Evolutionary conservation across 306 rosid genomes (phyloP).

Genomic region (Trifolium fragiferum): DNA sequence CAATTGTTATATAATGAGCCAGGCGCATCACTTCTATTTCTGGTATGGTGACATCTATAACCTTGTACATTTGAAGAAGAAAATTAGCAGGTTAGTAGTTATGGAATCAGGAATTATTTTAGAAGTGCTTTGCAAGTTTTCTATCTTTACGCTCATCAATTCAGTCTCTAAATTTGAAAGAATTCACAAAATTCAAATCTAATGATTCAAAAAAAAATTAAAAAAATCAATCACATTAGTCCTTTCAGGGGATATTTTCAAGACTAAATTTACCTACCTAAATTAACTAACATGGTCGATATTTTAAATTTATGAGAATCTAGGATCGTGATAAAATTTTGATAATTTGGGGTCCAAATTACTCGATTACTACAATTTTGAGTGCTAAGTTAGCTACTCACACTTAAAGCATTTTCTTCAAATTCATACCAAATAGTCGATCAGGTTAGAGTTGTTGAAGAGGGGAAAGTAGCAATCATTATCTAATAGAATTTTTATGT

Average conservation of each 20-base stretch:
- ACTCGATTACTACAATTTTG: background rate
- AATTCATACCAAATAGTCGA: background rate
- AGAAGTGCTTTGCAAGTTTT: conserved; percentile 10
- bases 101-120: background rate
- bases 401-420: background rate
- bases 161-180: background rate
- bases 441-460: background rate
- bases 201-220: background rate
- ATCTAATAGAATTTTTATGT: conserved; percentile 6
- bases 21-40: conserved; percentile 95
- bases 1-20: conserved; percentile 88
- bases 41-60: conserved; percentile 85
- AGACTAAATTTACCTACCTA: background rate
- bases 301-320: background rate
- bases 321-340: background rate
- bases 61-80: conserved; percentile 50
- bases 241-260: background rate
- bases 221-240: background rate
- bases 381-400: background rate
- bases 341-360: background rate
- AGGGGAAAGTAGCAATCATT: conserved; percentile 20
- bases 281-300: background rate
- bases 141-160: background rate
- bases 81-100: conserved; percentile 36
- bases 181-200: background rate